phyloP scores from a whole-genome alignment of 371 early-diverging fungal species.

The Amoeboaphelidium protococcarum region DNA sequence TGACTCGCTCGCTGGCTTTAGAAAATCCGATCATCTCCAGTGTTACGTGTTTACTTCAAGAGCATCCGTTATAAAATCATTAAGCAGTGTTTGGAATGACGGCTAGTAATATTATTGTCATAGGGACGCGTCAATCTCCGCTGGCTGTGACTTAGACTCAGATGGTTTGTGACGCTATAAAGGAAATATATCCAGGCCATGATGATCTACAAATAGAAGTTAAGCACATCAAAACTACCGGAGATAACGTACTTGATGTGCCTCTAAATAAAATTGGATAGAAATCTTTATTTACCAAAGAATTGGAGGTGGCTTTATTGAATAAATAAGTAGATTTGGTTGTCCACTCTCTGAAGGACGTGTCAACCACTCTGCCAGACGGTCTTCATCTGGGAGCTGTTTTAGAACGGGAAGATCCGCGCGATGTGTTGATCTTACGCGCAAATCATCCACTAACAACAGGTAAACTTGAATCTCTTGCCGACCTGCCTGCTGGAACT shows the following conservation, averaged over 20 bases:
- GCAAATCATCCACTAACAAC: slow-evolving; percentile 9
- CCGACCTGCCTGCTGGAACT: slow-evolving; percentile 39
- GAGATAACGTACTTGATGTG: slow-evolving; percentile 58
- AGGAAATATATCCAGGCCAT: slow-evolving; percentile 20
- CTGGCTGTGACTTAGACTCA: slow-evolving; percentile 70
- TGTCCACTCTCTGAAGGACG: slow-evolving; percentile 81
- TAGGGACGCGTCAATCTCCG: slow-evolving; percentile 70
- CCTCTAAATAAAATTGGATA: slow-evolving; percentile 72
- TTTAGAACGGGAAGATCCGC: slow-evolving; percentile 52
- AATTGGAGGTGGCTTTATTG: slow-evolving; percentile 53
- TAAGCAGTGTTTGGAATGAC: background rate
- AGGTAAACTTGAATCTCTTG: too few relatives aligned
- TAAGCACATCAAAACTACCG: slow-evolving; percentile 50
- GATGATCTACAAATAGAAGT: slow-evolving; percentile 20
- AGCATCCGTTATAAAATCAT: too few relatives aligned
- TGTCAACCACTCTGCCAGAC: slow-evolving; percentile 59
- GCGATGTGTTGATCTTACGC: slow-evolving; percentile 57
- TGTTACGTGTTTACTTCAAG: too few relatives aligned
- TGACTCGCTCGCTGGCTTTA: too few relatives aligned
- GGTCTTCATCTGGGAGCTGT: slow-evolving; percentile 65
- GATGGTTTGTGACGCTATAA: slow-evolving; percentile 31
- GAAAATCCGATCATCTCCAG: too few relatives aligned
- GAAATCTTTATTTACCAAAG: slow-evolving; percentile 79
- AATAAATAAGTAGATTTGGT: slow-evolving; percentile 49
- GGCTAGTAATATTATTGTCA: slow-evolving; percentile 8